Base-by-base conservation (phyloP, 495 filamentous ascomycete species). In the Podospora anserina region DNA sequence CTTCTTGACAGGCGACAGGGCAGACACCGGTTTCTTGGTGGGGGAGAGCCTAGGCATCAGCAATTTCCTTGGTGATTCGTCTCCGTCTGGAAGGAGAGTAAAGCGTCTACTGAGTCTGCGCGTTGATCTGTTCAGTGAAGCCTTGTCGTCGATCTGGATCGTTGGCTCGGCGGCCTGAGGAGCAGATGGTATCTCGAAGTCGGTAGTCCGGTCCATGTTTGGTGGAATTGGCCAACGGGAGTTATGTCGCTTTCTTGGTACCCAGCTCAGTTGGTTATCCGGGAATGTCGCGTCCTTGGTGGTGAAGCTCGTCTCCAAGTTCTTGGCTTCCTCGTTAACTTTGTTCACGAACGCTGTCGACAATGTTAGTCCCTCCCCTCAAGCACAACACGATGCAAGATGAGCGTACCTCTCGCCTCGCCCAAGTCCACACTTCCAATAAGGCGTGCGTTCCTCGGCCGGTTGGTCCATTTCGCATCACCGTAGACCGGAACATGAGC, bases 231-330 rank as follows among this genome's bases (percentile, higher is more conserved):
- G 77, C 70, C 72, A 77, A 20, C 77, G 74, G 27, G 72, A 70
- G 61, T 74, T 78, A 69, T 79, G 72, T n/a, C 77, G 70, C 65
- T 79, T 79, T 44, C 73, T 70, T 3, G 77, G 77, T 9, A 79
- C 70, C 66, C 71, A 75, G 13, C 58, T 68, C 27, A 75, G 34
- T 6, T 13, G 16, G 4, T 72, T 64, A 13, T 77, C 73, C 49
- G 71, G 65, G 63, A 72, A 75, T 53, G 72, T 72, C 5, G 67
- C 34, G 28, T 56, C 72, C 60, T 61, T 69, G 28, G 69, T 19
- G 15, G 26, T 60, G 53, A n/a, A 32, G 2, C 16, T 57, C 5
- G 39, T 49, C 39, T 18, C 39, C 39, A 49, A 16, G 2, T 1
- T 16, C 39, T 49, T 49, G 39, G 44, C 30, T 5, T 54, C 66